Percentiles rank a stretch among this genome's conserved stretches.
Conservation (phyloP, 2,329 filamentous ascomycete species). For the Monilinia vaccinii-corymbosi region DNA sequence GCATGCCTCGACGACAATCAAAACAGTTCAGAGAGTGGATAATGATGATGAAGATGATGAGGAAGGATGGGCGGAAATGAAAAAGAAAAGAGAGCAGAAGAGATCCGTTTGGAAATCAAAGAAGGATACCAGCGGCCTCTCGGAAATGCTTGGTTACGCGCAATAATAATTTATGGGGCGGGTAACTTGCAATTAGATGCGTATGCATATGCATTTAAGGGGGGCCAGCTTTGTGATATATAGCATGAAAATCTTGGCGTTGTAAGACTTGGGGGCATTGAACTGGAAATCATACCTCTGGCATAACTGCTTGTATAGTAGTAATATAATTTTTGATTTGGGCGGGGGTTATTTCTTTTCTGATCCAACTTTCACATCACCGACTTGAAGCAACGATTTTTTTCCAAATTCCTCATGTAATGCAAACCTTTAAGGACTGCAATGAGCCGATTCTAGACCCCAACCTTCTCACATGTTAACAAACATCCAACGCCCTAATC, state of each 20-base stretch:
- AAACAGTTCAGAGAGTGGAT: slow-evolving; percentile 33
- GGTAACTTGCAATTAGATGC: slow-evolving; percentile 3
- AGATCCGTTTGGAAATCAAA: slow-evolving; percentile 56
- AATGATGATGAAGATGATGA: slow-evolving; percentile 51
- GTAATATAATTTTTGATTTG: slow-evolving; percentile 12
- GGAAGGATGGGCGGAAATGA: slow-evolving; percentile 63
- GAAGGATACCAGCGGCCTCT: slow-evolving; percentile 35
- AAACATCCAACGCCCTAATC: background rate
- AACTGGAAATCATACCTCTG: slow-evolving; percentile 8
- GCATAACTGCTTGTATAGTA: slow-evolving; percentile 13
- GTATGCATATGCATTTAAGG: slow-evolving; percentile 11
- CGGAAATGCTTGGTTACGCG: slow-evolving; percentile 26
- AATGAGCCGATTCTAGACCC: background rate
- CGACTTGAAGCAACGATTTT: background rate
- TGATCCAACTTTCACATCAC: background rate
- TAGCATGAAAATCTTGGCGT: slow-evolving; percentile 12
- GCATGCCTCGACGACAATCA: slow-evolving; percentile 35
- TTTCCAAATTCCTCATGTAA: background rate
- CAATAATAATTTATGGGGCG: slow-evolving; percentile 18
- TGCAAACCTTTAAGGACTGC: background rate
- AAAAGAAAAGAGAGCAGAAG: slow-evolving; percentile 60
- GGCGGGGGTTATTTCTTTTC: background rate
- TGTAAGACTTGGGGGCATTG: slow-evolving; percentile 12
- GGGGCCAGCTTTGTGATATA: slow-evolving; percentile 9
- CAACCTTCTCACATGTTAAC: background rate